Conservation (phyloP, 1,284 basidiomycete species). For the Chiua sp. region DNA sequence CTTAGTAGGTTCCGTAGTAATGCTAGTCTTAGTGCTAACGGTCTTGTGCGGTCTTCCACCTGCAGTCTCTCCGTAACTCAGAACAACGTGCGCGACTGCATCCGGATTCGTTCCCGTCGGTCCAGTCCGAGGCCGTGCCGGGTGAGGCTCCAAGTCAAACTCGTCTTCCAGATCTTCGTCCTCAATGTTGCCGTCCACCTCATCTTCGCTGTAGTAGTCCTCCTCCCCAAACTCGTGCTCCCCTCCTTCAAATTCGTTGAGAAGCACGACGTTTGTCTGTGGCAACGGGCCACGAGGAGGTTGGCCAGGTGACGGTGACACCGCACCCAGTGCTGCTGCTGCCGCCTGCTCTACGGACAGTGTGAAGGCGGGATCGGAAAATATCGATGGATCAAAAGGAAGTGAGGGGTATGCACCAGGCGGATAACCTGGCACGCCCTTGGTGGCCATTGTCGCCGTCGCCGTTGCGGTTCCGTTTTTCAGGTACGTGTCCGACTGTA, state of each 20-base stretch:
- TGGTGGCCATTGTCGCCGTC: constrained; percentile 43
- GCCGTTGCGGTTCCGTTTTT: constrained; percentile 37
- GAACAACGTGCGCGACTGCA: constrained; percentile 44
- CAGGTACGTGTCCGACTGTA: constrained; percentile 55
- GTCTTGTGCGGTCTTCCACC: constrained; percentile 3
- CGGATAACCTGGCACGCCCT: constrained; percentile 39
- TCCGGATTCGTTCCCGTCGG: constrained; percentile 22
- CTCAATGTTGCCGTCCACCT: constrained; percentile 47
- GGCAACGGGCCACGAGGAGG: constrained; percentile 38
- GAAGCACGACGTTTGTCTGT: constrained; percentile 46
- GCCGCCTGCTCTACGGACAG: constrained; percentile 56
- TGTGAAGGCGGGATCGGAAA: constrained; percentile 59
- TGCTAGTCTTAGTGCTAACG: constrained; percentile 36
- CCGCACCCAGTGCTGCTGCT: constrained; percentile 46
- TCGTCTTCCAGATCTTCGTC: constrained; percentile 47
- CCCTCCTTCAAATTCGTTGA: constrained; percentile 51
- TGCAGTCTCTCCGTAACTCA: constrained; percentile 45
- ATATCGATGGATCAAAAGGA: constrained; percentile 59
- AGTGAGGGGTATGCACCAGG: constrained; percentile 40
- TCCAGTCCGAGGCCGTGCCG: constrained; percentile 24
- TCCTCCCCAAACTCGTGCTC: constrained; percentile 52
- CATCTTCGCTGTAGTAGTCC: constrained; percentile 53
- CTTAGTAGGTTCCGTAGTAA: constrained; percentile 23
- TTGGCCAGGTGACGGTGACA: constrained; percentile 38
- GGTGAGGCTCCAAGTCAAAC: constrained; percentile 33